Base-by-base conservation (phyloP, 148 eudicot genomes). In the Spergularia bocconei region DNA sequence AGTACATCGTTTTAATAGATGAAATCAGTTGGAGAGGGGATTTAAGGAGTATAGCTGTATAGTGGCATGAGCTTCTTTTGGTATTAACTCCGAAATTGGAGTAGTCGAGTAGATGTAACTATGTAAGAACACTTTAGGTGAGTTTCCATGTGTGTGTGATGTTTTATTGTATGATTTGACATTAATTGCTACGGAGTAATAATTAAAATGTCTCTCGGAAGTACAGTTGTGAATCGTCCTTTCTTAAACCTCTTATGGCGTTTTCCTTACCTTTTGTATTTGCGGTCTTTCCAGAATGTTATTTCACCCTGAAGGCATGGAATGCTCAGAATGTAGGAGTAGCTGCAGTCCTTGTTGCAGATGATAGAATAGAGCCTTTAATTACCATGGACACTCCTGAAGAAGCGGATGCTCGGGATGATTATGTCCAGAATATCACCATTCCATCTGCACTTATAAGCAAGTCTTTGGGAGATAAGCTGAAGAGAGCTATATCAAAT, bases 311-410 rank as follows among this genome's bases (percentile, higher is more conserved):
- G 71, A 94, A 94, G 82, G 97, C 98, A 44, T 94, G 98, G 97
- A 86, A 91, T 81, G 96, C 96, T 7, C 98, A 94, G 69, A 94
- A 87, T 36, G 89, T 83, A 25, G 97, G 97, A 82, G 98, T 93
- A 25, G 98, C 97, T 16, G 96, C 98, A 23, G 82, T 94, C 61
- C 87, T 94, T 36, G 98, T 94, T 14, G 87, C 85, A 2, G 97
- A 94, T 75, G 90, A 91, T 75, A 80, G 86, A 71, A 60, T 63
- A 7, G 98, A 91, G 76, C 96, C 93, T 56, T 86, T 94, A 79
- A 94, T 94, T 58, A 94, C 98, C 62, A 94, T 94, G 98, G 98
- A 94, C 78, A 87, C 84, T 25, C 97, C 98, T 1, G 98, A 91
- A 82, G 91, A 87, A 76, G 92, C 84, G 13, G 84, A 66, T 70